Conservation (phyloP, 1,139 yeast genomes). For the Wickerhamomyces sp. region DNA sequence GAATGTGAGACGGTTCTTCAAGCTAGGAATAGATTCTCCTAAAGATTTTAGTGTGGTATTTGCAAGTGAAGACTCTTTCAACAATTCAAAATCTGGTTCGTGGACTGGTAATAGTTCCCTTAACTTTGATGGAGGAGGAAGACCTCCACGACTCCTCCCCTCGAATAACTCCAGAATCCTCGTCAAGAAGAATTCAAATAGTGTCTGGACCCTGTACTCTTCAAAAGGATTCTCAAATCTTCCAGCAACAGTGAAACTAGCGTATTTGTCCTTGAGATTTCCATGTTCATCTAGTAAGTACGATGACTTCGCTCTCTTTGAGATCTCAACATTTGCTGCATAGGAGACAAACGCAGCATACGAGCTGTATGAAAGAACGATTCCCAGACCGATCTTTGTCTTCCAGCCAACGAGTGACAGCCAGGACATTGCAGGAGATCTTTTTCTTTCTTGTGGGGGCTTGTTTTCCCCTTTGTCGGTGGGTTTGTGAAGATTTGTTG, state of each 20-base stretch:
- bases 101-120: slow-evolving; percentile 53
- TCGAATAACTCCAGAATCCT: slow-evolving; percentile 68
- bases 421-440: background rate
- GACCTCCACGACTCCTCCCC: slow-evolving; percentile 57
- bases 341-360: slow-evolving; percentile 61
- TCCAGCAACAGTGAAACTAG: slow-evolving; percentile 61
- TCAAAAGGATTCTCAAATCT: slow-evolving; percentile 85
- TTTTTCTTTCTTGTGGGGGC: background rate
- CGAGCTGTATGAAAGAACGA: slow-evolving; percentile 59
- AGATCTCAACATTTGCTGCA: slow-evolving; percentile 52
- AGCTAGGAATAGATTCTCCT: slow-evolving; percentile 26
- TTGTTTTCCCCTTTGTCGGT: too few species aligned
- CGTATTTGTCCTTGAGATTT: slow-evolving; percentile 27
- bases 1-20: slow-evolving; percentile 49
- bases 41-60: slow-evolving; percentile 6
- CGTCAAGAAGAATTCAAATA: slow-evolving; percentile 76
- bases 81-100: slow-evolving; percentile 48
- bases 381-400: slow-evolving; percentile 33
- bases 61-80: slow-evolving; percentile 10
- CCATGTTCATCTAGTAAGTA: too few species aligned
- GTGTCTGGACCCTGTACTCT: slow-evolving; percentile 88
- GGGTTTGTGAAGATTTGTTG: background rate
- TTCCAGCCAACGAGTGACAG: slow-evolving; percentile 5
- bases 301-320: slow-evolving; percentile 33
- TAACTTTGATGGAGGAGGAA: slow-evolving; percentile 46